phyloP scores from a whole-genome alignment of 345 rosid species.

The Carallia brachiata region DNA sequence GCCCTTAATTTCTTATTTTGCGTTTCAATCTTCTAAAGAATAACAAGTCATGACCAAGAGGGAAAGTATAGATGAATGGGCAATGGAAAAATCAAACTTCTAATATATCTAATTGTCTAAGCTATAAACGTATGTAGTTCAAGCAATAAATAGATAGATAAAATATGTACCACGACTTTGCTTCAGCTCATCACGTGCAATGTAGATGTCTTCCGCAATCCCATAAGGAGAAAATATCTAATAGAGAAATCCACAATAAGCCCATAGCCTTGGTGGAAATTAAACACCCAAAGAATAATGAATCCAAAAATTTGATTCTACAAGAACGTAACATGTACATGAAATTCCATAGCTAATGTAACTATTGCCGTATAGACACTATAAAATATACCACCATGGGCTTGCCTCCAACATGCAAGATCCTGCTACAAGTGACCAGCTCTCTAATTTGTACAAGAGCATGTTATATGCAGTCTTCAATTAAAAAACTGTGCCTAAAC shows the following conservation, averaged over 20 bases:
- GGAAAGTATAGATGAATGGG: background rate
- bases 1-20: background rate
- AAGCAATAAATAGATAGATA: constrained; percentile 22
- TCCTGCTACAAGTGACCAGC: background rate
- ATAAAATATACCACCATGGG: background rate
- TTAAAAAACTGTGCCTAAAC: background rate
- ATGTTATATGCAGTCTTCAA: background rate
- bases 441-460: background rate
- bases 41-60: background rate
- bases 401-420: background rate
- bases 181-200: constrained; percentile 62
- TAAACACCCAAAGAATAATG: background rate
- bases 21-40: background rate
- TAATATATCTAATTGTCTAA: background rate
- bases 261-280: constrained; percentile 6
- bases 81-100: constrained; percentile 3
- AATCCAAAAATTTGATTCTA: background rate
- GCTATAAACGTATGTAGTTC: background rate
- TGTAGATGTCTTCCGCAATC: constrained; percentile 61
- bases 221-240: constrained; percentile 83
- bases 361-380: background rate
- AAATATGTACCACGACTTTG: constrained; percentile 54
- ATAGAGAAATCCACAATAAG: constrained; percentile 15
- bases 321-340: background rate
- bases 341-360: background rate